Conservation (phyloP, 371 early-diverging fungal genomes). For the Coemansia sp. region DNA sequence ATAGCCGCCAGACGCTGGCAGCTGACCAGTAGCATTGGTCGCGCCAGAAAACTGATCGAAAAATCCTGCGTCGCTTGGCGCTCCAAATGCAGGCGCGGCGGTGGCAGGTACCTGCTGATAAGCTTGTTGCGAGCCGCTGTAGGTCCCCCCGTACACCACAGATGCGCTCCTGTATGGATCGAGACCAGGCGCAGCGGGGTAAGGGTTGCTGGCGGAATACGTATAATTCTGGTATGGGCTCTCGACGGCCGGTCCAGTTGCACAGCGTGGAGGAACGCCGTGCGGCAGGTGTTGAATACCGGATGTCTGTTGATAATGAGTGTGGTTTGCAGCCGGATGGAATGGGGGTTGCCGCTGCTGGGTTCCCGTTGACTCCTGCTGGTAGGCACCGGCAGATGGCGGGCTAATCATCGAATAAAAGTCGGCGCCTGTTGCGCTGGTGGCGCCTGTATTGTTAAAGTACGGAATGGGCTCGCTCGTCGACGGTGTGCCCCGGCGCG, state of each 20-base stretch:
- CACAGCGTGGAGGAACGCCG: conserved; percentile 42
- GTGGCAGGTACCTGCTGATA: neutral
- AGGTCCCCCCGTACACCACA: conserved; percentile 28
- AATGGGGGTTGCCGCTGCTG: conserved; percentile 7
- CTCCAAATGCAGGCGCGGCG: neutral
- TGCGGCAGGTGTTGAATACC: neutral
- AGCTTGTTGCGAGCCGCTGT: conserved; percentile 12
- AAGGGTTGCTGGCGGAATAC: neutral
- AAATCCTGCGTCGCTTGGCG: conserved; percentile 12
- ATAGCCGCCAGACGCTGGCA: neutral
- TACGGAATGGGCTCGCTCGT: conserved; percentile 39
- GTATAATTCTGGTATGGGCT: conserved; percentile 21
- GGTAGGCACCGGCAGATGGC: neutral
- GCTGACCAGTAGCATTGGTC: neutral
- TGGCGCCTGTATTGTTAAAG: conserved; percentile 13
- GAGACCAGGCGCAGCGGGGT: neutral
- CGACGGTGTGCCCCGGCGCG: conserved; percentile 44
- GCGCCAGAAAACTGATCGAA: conserved; percentile 29
- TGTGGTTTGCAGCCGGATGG: neutral
- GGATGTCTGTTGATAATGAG: conserved; percentile 9
- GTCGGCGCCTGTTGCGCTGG: neutral
- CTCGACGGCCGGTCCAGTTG: conserved; percentile 40
- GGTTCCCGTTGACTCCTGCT: neutral
- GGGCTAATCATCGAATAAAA: conserved; percentile 16
- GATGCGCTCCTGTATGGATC: conserved; percentile 43